A percentile compares a stretch with the other conserved stretches of the same genome.
Conservation (phyloP, 768 basidiomycete genomes). For the Trametes maxima region DNA sequence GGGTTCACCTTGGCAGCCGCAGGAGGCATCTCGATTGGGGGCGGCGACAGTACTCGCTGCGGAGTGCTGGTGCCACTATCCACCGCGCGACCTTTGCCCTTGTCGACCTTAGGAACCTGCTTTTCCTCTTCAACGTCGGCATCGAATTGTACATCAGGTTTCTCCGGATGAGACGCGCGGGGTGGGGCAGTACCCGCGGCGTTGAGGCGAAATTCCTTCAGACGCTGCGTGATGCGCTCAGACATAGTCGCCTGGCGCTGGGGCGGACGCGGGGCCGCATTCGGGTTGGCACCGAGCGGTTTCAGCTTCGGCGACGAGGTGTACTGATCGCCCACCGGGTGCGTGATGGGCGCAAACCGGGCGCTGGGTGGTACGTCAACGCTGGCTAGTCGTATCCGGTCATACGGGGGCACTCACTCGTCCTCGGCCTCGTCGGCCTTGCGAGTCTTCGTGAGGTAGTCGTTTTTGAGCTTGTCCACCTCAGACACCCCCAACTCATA, state of each 20-base stretch:
- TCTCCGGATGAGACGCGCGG: constrained; percentile 4
- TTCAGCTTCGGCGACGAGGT: constrained; percentile 75
- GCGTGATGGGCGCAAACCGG: constrained; percentile 80
- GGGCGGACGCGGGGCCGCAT: constrained; percentile 47
- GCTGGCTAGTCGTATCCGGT: constrained; percentile 12
- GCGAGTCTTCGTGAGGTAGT: constrained; percentile 76
- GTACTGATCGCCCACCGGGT: constrained; percentile 64
- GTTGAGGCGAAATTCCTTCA: constrained; percentile 76
- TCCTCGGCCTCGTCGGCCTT: constrained; percentile 92
- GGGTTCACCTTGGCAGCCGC: constrained; percentile 28
- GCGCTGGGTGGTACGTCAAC: constrained; percentile 49
- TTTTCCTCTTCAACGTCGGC: constrained; percentile 34
- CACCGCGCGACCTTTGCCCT: constrained; percentile 75
- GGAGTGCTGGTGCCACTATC: constrained; percentile 41
- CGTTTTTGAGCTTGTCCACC: constrained; percentile 68
- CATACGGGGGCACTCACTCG: constrained; percentile 60
- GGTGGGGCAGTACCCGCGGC: constrained; percentile 29
- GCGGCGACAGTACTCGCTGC: constrained; percentile 51
- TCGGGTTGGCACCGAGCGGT: constrained; percentile 50
- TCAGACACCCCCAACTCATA: constrained; percentile 59
- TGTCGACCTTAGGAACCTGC: constrained; percentile 64
- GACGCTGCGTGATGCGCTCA: constrained; percentile 82
- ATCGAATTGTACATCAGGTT: constrained; percentile 33
- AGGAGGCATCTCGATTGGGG: constrained; percentile 62
- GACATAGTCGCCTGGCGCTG: constrained; percentile 78